These are phyloP conservation scores for Westerdykella ornata DNA, from an alignment of 2,329 filamentous ascomycete species.

Conservation along the genomic window DNA sequence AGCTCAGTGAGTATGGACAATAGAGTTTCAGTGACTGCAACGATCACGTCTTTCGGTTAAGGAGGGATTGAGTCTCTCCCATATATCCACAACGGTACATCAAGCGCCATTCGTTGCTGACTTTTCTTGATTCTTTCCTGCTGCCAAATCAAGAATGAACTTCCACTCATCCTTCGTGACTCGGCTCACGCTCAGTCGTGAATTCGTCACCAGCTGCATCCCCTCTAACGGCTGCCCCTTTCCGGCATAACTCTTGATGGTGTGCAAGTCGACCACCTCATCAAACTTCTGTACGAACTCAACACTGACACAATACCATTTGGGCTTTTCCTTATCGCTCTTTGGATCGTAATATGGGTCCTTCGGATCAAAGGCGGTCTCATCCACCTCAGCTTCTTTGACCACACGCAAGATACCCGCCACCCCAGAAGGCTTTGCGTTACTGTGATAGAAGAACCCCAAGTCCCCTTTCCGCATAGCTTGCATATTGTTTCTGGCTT, in stretches of 20 bases:
- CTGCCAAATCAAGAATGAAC: slow-evolving; percentile 51
- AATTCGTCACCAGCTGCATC: slow-evolving; percentile 78
- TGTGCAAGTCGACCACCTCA: slow-evolving; percentile 61
- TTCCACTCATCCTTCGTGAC: slow-evolving; percentile 61
- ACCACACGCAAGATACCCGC: slow-evolving; percentile 87
- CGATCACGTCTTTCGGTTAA: too few species aligned
- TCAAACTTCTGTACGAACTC: slow-evolving; percentile 78
- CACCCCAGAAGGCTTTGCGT: slow-evolving; percentile 82
- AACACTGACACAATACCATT: slow-evolving; percentile 87
- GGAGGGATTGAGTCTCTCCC: too few species aligned
- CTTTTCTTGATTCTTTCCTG: neutral
- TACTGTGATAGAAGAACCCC: slow-evolving; percentile 96
- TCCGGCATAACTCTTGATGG: slow-evolving; percentile 58
- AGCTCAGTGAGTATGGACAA: too few species aligned
- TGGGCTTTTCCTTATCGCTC: slow-evolving; percentile 61
- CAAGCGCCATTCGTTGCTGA: neutral
- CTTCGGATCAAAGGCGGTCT: slow-evolving; percentile 62
- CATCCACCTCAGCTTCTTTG: slow-evolving; percentile 72
- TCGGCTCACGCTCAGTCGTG: slow-evolving; percentile 72
- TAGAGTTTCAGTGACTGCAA: too few species aligned
- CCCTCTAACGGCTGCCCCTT: slow-evolving; percentile 55
- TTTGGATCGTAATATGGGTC: slow-evolving; percentile 80
- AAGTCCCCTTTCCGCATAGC: slow-evolving; percentile 87
- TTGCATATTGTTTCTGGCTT: slow-evolving; percentile 80
- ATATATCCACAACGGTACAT: too few species aligned